Evolutionary conservation across 1,284 basidiomycete species (phyloP).

Genomic region (Pholiota adiposa): DNA sequence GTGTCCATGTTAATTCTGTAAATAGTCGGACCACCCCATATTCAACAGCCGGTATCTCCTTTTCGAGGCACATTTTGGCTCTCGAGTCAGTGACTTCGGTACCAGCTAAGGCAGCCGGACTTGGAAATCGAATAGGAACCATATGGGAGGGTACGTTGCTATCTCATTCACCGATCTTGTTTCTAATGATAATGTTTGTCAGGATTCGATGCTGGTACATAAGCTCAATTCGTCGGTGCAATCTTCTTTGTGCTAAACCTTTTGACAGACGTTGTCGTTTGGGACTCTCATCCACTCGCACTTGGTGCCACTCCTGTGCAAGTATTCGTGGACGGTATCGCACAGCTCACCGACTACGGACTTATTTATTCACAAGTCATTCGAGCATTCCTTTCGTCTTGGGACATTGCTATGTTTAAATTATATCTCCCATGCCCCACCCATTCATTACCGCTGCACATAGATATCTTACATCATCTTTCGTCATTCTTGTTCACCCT

Average conservation of each 20-base stretch:
- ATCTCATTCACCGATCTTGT: too few relatives aligned
- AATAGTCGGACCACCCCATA: conserved; percentile 63
- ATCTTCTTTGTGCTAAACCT: background rate
- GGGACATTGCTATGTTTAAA: too few relatives aligned
- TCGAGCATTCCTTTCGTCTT: too few relatives aligned
- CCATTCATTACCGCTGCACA: too few relatives aligned
- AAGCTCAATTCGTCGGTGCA: background rate
- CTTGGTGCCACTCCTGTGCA: conserved; percentile 66
- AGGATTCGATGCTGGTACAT: conserved; percentile 51
- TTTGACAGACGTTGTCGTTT: conserved; percentile 49
- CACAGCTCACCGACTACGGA: conserved; percentile 51
- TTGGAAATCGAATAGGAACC: conserved; percentile 72
- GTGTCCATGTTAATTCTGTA: too few relatives aligned
- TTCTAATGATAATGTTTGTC: too few relatives aligned
- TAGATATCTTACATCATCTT: too few relatives aligned
- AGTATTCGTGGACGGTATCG: conserved; percentile 67
- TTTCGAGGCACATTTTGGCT: conserved; percentile 70
- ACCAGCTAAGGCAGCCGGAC: conserved; percentile 66
- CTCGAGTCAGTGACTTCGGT: conserved; percentile 66
- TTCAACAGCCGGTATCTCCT: conserved; percentile 71
- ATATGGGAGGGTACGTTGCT: conserved; percentile 36
- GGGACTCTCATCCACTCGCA: conserved; percentile 69
- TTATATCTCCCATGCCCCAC: too few relatives aligned
- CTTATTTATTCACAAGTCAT: too few relatives aligned
- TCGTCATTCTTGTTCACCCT: too few relatives aligned